A percentile compares a stretch with the other conserved stretches of the same genome.
phyloP scores from a whole-genome alignment of 768 basidiomycete genomes.

The Astraeus odoratus region DNA sequence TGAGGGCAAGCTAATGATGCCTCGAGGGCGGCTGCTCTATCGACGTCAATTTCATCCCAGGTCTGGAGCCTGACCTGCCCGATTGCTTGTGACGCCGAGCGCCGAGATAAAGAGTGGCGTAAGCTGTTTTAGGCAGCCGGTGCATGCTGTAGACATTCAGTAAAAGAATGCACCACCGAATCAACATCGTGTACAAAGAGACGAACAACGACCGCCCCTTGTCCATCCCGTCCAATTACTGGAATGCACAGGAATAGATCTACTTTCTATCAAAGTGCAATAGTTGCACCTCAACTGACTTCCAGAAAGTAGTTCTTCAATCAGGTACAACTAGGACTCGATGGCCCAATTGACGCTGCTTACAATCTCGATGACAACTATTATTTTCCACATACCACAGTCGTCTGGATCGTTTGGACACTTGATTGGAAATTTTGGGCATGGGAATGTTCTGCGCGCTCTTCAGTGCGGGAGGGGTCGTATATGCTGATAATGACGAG shows the following conservation, averaged over 20 bases:
- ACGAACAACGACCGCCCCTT: slow-evolving; percentile 42
- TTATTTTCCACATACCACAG: slow-evolving; percentile 81
- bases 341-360: slow-evolving; percentile 34
- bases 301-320: slow-evolving; percentile 72
- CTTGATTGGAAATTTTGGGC: slow-evolving; percentile 32
- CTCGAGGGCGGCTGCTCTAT: no score
- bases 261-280: slow-evolving; percentile 69
- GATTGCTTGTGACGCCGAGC: no score
- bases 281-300: slow-evolving; percentile 48
- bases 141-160: slow-evolving; percentile 22
- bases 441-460: slow-evolving; percentile 13
- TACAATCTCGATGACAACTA: slow-evolving; percentile 76
- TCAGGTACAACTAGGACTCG: slow-evolving; percentile 44
- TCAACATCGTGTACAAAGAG: background rate
- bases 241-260: slow-evolving; percentile 64
- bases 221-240: slow-evolving; percentile 74
- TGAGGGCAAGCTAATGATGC: no score
- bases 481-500: slow-evolving; percentile 38
- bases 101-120: background rate
- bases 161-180: background rate
- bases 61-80: no score
- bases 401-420: slow-evolving; percentile 63
- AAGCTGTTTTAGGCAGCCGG: slow-evolving; percentile 3
- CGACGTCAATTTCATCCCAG: no score
- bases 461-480: slow-evolving; percentile 31